phyloP scores from a whole-genome alignment of 139 green algal genomes.

The Haematococcus lacustris region DNA sequence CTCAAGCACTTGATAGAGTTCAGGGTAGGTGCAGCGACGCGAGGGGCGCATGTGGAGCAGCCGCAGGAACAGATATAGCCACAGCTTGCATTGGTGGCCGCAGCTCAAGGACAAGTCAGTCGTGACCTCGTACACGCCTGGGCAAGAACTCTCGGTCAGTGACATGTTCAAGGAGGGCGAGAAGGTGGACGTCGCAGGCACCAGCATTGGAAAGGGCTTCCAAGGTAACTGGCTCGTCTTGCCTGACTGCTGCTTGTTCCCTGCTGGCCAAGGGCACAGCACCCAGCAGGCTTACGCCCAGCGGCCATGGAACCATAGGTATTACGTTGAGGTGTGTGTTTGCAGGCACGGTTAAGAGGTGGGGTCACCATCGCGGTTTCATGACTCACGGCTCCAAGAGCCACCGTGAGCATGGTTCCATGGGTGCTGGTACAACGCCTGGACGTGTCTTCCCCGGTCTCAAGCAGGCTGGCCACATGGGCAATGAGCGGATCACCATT shows the following conservation, averaged over 20 bases:
- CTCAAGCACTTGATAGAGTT: constrained; percentile 89
- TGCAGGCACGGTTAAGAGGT: constrained; percentile 92
- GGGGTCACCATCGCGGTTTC: constrained; percentile 77
- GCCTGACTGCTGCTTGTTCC: too few species aligned
- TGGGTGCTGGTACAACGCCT: constrained; percentile 81
- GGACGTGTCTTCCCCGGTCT: constrained; percentile 88
- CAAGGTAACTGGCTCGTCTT: too few species aligned
- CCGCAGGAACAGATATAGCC: background rate
- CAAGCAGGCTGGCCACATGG: constrained; percentile 93
- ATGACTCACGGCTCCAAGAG: constrained; percentile 98
- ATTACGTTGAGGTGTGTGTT: too few species aligned
- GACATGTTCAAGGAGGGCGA: constrained; percentile 94
- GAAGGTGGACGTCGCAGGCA: constrained; percentile 84
- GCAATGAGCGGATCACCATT: constrained; percentile 72
- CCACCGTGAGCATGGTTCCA: constrained; percentile 92
- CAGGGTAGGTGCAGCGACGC: too few species aligned
- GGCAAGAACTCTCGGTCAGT: constrained; percentile 72
- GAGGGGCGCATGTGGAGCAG: background rate
- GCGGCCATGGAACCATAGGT: too few species aligned
- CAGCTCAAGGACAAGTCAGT: constrained; percentile 53
- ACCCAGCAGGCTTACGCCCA: too few species aligned
- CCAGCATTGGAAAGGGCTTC: constrained; percentile 88
- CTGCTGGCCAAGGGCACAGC: too few species aligned
- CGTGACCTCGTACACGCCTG: constrained; percentile 57
- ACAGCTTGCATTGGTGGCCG: background rate